These are phyloP conservation scores for Suillus americanus DNA, from an alignment of 768 basidiomycete genomes.

Conservation along the genomic window DNA sequence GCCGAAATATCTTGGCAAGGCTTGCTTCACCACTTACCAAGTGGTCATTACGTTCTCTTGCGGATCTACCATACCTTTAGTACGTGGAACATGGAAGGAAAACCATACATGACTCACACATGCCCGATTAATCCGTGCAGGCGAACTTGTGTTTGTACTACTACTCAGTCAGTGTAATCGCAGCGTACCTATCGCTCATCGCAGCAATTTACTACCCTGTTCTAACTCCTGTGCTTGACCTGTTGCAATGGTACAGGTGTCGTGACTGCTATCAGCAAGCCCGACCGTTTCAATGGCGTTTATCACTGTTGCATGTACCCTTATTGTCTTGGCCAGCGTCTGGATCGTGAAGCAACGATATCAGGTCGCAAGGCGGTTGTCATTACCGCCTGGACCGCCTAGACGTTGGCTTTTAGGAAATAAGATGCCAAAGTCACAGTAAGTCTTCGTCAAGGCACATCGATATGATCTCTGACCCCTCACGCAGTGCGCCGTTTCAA, in stretches of 20 bases:
- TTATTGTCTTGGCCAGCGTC: not conserved
- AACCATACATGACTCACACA: too few species aligned
- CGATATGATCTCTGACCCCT: not conserved
- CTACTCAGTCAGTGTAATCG: too few species aligned
- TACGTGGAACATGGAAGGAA: too few species aligned
- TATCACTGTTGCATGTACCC: not conserved
- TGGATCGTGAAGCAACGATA: not conserved
- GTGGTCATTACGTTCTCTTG: not conserved
- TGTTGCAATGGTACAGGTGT: not conserved
- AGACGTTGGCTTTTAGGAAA: slow-evolving; percentile 25
- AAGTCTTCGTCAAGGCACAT: slow-evolving; percentile 14
- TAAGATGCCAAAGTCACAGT: slow-evolving; percentile 19
- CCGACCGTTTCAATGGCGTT: not conserved
- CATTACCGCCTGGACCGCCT: slow-evolving; percentile 28
- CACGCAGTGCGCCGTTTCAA: slow-evolving; percentile 8
- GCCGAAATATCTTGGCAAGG: too few species aligned
- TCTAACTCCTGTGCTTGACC: too few species aligned
- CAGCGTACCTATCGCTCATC: not conserved
- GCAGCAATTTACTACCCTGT: too few species aligned
- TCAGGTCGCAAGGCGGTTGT: not conserved
- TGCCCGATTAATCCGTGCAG: not conserved
- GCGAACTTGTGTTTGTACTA: not conserved
- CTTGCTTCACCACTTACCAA: too few species aligned
- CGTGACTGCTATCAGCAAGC: not conserved
- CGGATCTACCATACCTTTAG: not conserved